Conservation (phyloP, 495 filamentous ascomycete species). For the Podospora australis region DNA sequence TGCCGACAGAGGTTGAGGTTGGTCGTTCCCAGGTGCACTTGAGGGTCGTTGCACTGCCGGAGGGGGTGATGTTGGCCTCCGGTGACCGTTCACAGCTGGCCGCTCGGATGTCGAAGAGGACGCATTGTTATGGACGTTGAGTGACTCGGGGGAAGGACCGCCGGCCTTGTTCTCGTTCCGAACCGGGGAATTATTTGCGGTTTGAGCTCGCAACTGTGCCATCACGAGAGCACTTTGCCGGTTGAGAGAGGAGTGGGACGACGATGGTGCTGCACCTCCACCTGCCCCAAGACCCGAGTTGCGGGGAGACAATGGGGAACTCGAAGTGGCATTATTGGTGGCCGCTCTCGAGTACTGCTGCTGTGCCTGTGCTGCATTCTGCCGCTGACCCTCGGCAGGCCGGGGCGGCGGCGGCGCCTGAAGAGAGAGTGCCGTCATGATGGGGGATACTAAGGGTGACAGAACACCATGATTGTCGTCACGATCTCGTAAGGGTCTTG, state of each 20-base stretch:
- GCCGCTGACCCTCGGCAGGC: conserved; percentile 12
- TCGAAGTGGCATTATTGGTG: conserved; percentile 4
- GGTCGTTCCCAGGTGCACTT: conserved; percentile 28
- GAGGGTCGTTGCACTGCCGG: conserved; percentile 22
- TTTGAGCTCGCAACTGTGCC: neutral
- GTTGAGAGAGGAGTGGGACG: neutral
- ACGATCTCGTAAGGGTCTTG: no score
- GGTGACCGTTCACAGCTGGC: conserved; percentile 8
- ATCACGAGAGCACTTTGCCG: neutral
- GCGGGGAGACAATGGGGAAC: no score
- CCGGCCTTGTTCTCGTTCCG: conserved; percentile 4
- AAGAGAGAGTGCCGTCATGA: conserved; percentile 28
- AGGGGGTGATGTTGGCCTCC: conserved; percentile 6
- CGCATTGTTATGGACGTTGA: no score
- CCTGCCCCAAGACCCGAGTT: no score
- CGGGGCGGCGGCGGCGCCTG: conserved; percentile 12
- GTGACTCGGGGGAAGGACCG: neutral
- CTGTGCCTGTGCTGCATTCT: conserved; percentile 10
- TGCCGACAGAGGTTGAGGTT: no score
- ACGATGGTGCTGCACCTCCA: no score
- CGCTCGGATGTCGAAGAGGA: conserved; percentile 1
- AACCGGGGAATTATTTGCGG: neutral
- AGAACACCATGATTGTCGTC: conserved; percentile 13
- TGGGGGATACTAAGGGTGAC: conserved; percentile 9
- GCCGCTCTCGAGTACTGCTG: conserved; percentile 10